Percentiles rank a stretch among this genome's conserved stretches.
Evolutionary conservation across 23 red algal genomes (phyloP).

Genomic region (Chondrus crispus): DNA sequence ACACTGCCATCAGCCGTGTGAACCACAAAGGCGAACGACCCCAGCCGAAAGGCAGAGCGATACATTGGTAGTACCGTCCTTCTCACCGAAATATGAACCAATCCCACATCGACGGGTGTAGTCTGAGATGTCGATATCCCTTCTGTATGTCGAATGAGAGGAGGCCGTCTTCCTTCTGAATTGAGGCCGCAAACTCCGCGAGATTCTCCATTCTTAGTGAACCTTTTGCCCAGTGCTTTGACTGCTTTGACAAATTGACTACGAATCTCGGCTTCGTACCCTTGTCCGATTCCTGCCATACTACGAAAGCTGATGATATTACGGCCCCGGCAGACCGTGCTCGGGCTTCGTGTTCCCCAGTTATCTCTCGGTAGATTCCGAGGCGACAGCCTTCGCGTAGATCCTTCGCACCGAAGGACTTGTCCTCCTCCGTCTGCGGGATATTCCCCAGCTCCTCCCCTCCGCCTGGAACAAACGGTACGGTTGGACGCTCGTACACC

Average conservation of each 20-base stretch:
- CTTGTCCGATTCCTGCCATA: not conserved
- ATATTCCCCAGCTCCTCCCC: not conserved
- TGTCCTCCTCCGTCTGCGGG: not conserved
- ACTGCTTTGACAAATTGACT: not conserved
- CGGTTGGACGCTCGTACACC: not conserved
- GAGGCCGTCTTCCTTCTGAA: not conserved
- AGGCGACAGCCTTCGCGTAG: not conserved
- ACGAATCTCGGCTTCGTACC: not conserved
- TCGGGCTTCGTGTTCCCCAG: not conserved
- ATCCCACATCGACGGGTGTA: not conserved
- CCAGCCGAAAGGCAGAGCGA: not conserved
- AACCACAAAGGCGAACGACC: not conserved
- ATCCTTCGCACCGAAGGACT: not conserved
- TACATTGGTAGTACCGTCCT: not conserved
- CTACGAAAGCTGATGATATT: not conserved
- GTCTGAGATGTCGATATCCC: constrained; percentile 9
- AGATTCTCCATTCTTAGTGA: not conserved
- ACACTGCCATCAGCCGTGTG: not conserved
- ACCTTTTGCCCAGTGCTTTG: not conserved
- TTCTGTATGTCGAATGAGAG: not conserved
- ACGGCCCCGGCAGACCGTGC: not conserved
- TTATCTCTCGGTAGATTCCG: not conserved
- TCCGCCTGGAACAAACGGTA: not conserved
- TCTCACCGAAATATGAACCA: not conserved
- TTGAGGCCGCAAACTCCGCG: not conserved